Evolutionary conservation across 768 basidiomycete genomes (phyloP), one percentile per base, ranked within the genome.

Genomic region (Pulveroboletus sp.): DNA sequence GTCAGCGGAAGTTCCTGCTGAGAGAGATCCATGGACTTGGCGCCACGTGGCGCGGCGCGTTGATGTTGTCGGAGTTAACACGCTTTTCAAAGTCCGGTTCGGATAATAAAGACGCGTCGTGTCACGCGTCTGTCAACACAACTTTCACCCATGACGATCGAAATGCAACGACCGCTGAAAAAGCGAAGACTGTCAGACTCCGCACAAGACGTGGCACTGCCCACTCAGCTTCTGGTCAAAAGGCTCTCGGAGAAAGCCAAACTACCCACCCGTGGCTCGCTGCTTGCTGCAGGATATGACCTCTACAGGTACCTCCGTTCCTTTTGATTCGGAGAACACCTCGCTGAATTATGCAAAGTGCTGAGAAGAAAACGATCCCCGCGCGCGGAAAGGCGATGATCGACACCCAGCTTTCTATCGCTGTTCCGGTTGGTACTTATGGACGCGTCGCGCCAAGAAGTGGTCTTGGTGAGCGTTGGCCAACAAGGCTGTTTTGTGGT

Each of bases 391-490:
- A 95, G 67, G 95, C 93, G 5, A 73, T 98, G 32, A 69, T 99
- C 33, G 87, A 94, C 64, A 93, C 92, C 14, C 91, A 94, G 55
- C 74, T 98, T 45, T 94, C 93, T 21, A 85, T 99, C 51, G 94
- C 94, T 19, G 91, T 99, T 2, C 97, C 97, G 1, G 72, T 74
- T 36, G 97, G 94, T 3, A 94, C 93, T 4, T 98, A 99, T 63
- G 97, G 95, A 54, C 91, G 97, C 45, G 86, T 99, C 49, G 97
- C 97, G 3, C 97, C 97, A 17, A 82, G 95, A 20, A 92, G 88
- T 65, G 97, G 97, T 17, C 83, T 98, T 23, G 95, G 95, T 97
- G 51, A 44, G 86, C 69, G 17, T 19, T 11, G 25, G 13, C 13
- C 6, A 35, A n/a, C n/a, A n/a, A n/a, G n/a, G n/a, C n/a, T n/a